Evolutionary conservation across 2,329 filamentous ascomycete species (phyloP), one percentile per base, ranked within the genome.

Genomic region (Pyricularia sp.): DNA sequence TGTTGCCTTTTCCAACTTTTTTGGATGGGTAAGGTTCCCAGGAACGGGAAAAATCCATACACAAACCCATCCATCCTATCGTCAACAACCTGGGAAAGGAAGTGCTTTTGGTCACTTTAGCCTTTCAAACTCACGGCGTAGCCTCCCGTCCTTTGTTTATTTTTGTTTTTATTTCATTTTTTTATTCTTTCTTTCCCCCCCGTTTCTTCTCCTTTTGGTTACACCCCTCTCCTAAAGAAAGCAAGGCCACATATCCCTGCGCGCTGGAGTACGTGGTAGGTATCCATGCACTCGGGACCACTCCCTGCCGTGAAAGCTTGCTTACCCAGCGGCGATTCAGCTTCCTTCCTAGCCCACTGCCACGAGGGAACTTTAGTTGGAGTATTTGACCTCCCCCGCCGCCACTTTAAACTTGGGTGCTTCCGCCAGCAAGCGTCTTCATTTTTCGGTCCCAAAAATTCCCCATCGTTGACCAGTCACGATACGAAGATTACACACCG

Each of bases 171-270:
- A 63, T 68, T 64, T 68, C n/a, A 64, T 68, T 42, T 36, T 42
- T 69, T 66, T 65, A 63, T 65, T 66, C 67, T 42, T 69, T 66
- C 64, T 63, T 65, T 66, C 67, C 69, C 68, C 55, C 65, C 69
- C 63, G 71, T 33, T 70, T 70, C 71, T 64, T 63, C 64, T 68
- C 61, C 67, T 68, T 64, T 17, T 20, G 59, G 59, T 33, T 65
- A 69, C 50, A 30, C 50, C 36, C 59, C 65, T 64, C 70, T 25
- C 9, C n/a, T n/a, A 36, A 20, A 14, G 55, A 26, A 33, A 6
- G 17, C 14, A 50, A 50, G 42, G 42, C 17, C 42, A 50, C 17
- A 50, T 50, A 50, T 50, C 42, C 42, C 42, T 50, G 42, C 20
- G 42, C 42, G 42, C 42, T 50, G 42, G 42, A 50, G 42, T n/a